Conservation (phyloP, 148 eudicot genomes). For the Nepenthes gracilis region DNA sequence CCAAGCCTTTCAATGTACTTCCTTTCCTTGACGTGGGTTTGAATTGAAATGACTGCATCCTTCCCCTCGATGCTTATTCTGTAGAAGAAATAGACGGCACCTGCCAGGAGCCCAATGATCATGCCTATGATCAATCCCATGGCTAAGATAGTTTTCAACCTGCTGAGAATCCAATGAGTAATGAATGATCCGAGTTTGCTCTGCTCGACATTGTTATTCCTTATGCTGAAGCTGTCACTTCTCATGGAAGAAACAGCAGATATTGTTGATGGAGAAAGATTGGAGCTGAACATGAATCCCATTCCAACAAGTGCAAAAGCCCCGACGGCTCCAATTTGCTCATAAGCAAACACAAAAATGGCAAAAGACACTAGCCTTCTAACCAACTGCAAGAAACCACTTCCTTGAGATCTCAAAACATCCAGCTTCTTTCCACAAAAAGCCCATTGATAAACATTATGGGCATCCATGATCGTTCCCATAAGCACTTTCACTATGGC, state of each 20-base stretch:
- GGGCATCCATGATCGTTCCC: slow-evolving; percentile 48
- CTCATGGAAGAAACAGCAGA: slow-evolving; percentile 38
- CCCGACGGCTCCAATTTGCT: slow-evolving; percentile 38
- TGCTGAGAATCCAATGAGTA: slow-evolving; percentile 21
- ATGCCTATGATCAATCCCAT: slow-evolving; percentile 53
- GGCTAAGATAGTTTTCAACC: slow-evolving; percentile 58
- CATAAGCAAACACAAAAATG: slow-evolving; percentile 55
- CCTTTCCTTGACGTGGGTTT: slow-evolving; percentile 46
- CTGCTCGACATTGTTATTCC: slow-evolving; percentile 3
- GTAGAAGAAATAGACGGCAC: slow-evolving; percentile 53
- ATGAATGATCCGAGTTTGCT: slow-evolving; percentile 2
- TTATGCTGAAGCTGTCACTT: slow-evolving; percentile 44
- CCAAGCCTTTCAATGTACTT: slow-evolving; percentile 57
- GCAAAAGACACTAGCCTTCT: slow-evolving; percentile 58
- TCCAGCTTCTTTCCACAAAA: slow-evolving; percentile 24
- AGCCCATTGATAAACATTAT: slow-evolving; percentile 16
- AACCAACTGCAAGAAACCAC: slow-evolving; percentile 40
- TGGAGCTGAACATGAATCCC: slow-evolving; percentile 45
- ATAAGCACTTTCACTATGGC: slow-evolving; percentile 40
- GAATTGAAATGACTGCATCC: slow-evolving; percentile 56
- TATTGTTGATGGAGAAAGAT: slow-evolving; percentile 40
- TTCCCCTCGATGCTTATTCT: slow-evolving; percentile 68
- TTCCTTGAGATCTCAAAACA: slow-evolving; percentile 24
- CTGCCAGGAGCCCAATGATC: slow-evolving; percentile 44
- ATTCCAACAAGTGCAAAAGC: slow-evolving; percentile 31